These are phyloP conservation scores for Myriosclerotinia duriaeana DNA, from an alignment of 2,329 filamentous ascomycete species.

Conservation along the genomic window DNA sequence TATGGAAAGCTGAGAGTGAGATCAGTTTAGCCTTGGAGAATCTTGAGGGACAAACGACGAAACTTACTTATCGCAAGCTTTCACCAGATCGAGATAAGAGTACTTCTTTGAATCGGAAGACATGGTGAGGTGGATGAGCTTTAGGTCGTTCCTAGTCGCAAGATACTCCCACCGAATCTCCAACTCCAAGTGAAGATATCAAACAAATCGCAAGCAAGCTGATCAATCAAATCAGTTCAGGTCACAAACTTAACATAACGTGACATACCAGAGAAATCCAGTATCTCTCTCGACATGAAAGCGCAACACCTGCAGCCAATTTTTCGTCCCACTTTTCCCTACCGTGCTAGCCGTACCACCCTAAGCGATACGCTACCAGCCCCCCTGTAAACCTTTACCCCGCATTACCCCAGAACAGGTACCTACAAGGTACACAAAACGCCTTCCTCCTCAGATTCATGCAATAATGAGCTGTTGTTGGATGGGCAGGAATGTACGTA, in stretches of 20 bases:
- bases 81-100: conserved; percentile 44
- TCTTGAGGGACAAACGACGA: not conserved
- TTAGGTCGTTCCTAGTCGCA: not conserved
- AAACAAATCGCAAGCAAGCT: not conserved
- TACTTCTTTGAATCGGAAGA: conserved; percentile 9
- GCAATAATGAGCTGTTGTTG: conserved; percentile 14
- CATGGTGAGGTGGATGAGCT: conserved; percentile 1
- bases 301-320: not conserved
- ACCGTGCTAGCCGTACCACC: not conserved
- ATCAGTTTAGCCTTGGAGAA: not conserved
- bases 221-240: not conserved
- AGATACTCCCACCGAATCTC: not conserved
- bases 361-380: conserved; percentile 6
- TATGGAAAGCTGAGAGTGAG: conserved; percentile 23
- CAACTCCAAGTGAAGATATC: not conserved
- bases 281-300: not conserved
- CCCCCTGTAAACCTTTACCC: not conserved
- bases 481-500: too few species aligned
- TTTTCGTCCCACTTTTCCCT: not conserved
- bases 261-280: not conserved
- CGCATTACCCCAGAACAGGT: conserved; percentile 12
- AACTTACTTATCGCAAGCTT: conserved; percentile 46
- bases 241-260: not conserved
- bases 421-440: not conserved
- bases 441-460: conserved; percentile 1